A percentile compares a stretch with the other conserved stretches of the same genome.
phyloP scores from a whole-genome alignment of 306 rosid species.

The Prunus fruticosa region DNA sequence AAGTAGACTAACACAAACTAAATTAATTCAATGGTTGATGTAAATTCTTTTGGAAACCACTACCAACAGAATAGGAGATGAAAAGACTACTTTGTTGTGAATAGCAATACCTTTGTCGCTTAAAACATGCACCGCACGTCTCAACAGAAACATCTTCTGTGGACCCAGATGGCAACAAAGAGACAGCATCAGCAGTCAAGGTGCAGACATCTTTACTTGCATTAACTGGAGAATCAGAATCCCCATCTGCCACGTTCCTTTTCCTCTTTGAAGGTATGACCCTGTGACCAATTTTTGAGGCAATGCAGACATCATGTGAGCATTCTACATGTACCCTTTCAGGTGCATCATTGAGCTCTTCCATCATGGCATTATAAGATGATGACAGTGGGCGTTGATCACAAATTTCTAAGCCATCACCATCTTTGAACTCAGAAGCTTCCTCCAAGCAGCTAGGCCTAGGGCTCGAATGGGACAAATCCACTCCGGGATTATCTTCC shows the following conservation, averaged over 20 bases:
- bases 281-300: slow-evolving; percentile 29
- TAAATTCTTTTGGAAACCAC: not conserved
- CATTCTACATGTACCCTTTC: slow-evolving; percentile 28
- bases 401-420: slow-evolving; percentile 24
- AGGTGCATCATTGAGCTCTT: slow-evolving; percentile 25
- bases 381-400: slow-evolving; percentile 7
- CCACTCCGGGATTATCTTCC: slow-evolving; percentile 14
- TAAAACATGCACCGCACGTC: slow-evolving; percentile 33
- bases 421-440: slow-evolving; percentile 13
- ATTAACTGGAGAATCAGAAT: slow-evolving; percentile 33
- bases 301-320: slow-evolving; percentile 14
- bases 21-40: not conserved
- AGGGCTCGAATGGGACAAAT: slow-evolving; percentile 8
- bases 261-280: slow-evolving; percentile 48
- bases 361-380: slow-evolving; percentile 11
- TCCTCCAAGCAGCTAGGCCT: slow-evolving; percentile 17
- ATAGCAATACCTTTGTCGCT: slow-evolving; percentile 52
- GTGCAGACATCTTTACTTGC: slow-evolving; percentile 37
- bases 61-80: not conserved
- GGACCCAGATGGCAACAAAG: slow-evolving; percentile 25
- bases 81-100: not conserved
- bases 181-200: slow-evolving; percentile 23
- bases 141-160: slow-evolving; percentile 23
- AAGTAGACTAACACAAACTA: not conserved
- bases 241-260: slow-evolving; percentile 33